Conservation (phyloP, 495 filamentous ascomycete species). For the Penicillium taxi region DNA sequence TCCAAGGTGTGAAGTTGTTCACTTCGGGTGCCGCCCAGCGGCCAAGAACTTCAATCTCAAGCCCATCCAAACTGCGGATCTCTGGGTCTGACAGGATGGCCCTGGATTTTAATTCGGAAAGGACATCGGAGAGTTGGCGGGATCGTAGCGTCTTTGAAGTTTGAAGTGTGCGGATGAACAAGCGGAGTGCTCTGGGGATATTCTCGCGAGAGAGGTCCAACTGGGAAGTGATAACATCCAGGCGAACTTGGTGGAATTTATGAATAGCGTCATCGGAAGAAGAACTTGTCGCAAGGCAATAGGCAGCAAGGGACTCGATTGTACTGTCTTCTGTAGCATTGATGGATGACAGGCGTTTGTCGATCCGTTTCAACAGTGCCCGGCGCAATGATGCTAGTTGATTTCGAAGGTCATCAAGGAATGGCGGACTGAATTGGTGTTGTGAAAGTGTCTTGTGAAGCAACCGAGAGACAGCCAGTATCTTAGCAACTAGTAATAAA, state of each 20-base stretch:
- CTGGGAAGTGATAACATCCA: slow-evolving; percentile 54
- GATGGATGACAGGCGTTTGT: slow-evolving; percentile 53
- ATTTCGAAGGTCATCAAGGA: slow-evolving; percentile 54
- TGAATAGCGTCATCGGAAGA: slow-evolving; percentile 71
- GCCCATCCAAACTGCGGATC: slow-evolving; percentile 54
- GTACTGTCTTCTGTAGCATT: slow-evolving; percentile 46
- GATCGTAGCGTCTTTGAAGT: slow-evolving; percentile 71
- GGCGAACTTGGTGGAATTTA: slow-evolving; percentile 71
- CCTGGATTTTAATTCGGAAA: slow-evolving; percentile 59
- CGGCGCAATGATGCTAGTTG: slow-evolving; percentile 53
- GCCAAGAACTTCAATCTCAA: slow-evolving; percentile 74
- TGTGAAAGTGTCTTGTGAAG: slow-evolving; percentile 60
- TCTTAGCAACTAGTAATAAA: slow-evolving; percentile 64
- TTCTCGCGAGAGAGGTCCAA: slow-evolving; percentile 39
- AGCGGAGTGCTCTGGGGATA: slow-evolving; percentile 52
- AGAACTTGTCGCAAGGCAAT: slow-evolving; percentile 73
- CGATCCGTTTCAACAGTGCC: slow-evolving; percentile 56
- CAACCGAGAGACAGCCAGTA: slow-evolving; percentile 67
- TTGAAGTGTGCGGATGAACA: slow-evolving; percentile 71
- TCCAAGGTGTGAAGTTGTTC: slow-evolving; percentile 79
- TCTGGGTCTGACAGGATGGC: slow-evolving; percentile 63
- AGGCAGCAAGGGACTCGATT: slow-evolving; percentile 68
- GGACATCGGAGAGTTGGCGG: slow-evolving; percentile 58
- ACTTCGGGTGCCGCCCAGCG: slow-evolving; percentile 81
- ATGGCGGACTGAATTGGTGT: slow-evolving; percentile 39